Base-by-base conservation (phyloP, 805 yeast genomes). In the Zygoascus ofunaensis region DNA sequence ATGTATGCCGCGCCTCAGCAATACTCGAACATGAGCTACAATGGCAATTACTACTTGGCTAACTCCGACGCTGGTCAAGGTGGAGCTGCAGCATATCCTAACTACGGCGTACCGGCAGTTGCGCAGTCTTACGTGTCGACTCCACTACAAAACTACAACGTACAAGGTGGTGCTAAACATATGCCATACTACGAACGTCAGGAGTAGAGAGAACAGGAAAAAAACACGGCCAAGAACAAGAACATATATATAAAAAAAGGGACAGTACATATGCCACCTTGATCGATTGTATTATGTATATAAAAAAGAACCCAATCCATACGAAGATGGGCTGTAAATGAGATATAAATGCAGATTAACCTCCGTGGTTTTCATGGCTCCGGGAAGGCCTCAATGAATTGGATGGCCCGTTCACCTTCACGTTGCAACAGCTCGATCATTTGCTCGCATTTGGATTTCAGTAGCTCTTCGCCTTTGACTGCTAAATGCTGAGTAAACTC, bases 401-500 rank as follows among this genome's bases (percentile, higher is more conserved):
- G 55, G 17, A 82, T 53, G 3, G 87, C 86, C 24, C 66, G 58
- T 22, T 68, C 65, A 35, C 75, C 71, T 46, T 79, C 79, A 1
- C 52, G 56, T 37, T 66, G 70, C 52, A 79, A 74, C 14, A 66
- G 65, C 15, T 62, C 55, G 18, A 79, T 60, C 68, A 82, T 69
- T 26, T 59, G 62, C 3, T 69, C 65, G 30, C 78, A 68, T 23
- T 72, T 71, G 23, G 66, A 66, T 28, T 66, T 58, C 4, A 81
- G 65, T 39, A 76, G 65, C 22, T 60, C 60, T 35, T 71, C 71
- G 19, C 82, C 79, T 49, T 73, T 74, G 10, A 63, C 60, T 0
- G 86, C 82, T 53, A 73, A 72, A 50, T 71, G 66, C 24, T 56
- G 55, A 18, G 83, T 62, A 94, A 94, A 87, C 47, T 82, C 75